phyloP scores from a whole-genome alignment of 495 filamentous ascomycete species.

The Daldinia bambusicola region DNA sequence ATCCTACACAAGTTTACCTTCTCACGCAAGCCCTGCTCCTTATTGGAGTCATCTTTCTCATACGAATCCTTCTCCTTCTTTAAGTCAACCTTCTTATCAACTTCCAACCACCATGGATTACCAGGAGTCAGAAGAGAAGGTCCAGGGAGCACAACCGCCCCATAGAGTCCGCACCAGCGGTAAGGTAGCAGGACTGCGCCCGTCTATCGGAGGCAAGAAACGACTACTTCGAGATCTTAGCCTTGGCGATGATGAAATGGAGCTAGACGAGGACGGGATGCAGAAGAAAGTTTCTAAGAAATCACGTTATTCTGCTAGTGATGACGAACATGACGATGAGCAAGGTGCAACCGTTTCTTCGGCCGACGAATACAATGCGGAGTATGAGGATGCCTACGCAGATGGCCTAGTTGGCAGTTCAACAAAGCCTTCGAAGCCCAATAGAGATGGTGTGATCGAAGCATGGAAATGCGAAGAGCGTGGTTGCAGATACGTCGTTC shows the following conservation, averaged over 20 bases:
- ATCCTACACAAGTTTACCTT: background rate
- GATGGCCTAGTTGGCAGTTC: constrained; percentile 55
- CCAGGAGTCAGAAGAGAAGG: constrained; percentile 27
- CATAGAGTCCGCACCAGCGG: constrained; percentile 45
- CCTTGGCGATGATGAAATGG: constrained; percentile 49
- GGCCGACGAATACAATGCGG: constrained; percentile 53
- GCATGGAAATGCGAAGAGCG: constrained; percentile 77
- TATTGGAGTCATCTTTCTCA: background rate
- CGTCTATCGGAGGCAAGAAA: constrained; percentile 48
- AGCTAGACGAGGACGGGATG: constrained; percentile 45
- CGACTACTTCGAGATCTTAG: constrained; percentile 42
- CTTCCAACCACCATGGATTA: background rate
- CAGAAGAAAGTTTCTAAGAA: constrained; percentile 49
- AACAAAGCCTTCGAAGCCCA: constrained; percentile 56
- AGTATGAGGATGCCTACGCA: constrained; percentile 34
- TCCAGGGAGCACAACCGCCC: constrained; percentile 33
- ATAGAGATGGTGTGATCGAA: constrained; percentile 63
- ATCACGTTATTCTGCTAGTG: constrained; percentile 45
- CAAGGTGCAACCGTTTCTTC: constrained; percentile 43
- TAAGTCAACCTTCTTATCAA: constrained; percentile 14
- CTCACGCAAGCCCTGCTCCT: background rate
- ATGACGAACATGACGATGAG: constrained; percentile 50
- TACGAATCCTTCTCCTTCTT: background rate
- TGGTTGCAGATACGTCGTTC: constrained; percentile 71
- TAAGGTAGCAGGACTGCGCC: constrained; percentile 51